Evolutionary conservation across 2,329 filamentous ascomycete species (phyloP), one percentile per base, ranked within the genome.

Genomic region (Tolypocladium album): DNA sequence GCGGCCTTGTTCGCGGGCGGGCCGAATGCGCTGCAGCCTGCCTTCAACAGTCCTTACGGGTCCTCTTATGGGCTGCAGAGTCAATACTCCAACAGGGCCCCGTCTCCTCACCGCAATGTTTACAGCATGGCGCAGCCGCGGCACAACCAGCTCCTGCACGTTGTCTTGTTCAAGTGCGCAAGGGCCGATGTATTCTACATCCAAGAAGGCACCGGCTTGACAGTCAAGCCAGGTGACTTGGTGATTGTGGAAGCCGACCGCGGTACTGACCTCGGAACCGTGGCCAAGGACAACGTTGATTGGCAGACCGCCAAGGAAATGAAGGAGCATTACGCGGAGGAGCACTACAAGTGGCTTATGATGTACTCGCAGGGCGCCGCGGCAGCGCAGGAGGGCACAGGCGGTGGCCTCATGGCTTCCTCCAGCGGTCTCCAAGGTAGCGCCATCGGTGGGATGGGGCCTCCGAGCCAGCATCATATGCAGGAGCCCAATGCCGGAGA

Each of bases 331-430:
- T 95, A 93, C 65, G 89, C 89, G 2, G 91, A 97, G 71, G 92
- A 97, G 71, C 94, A 99, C 72, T 97, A 96, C 76, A 92, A 92
- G 69, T 97, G 93, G 90, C 82, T 99, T 58, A 96, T 97, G 89
- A 94, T 97, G 89, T 99, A 97, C 73, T 96, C 92, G 1, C 88
- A 92, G 71, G 89, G 86, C 70, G 90, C 84, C 9, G 82, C 82
- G 42, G 82, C 80, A 27, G 82, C 80, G 27, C 80, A 86, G 60
- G 85, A 87, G 63, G 81, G 83, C 31, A 76, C 82, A 8, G 81
- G 82, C 42, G 81, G 82, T 58, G 85, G 87, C 36, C 78, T 87
- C 58, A 81, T 88, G 74, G 82, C 87, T 12, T 82, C 83, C 17
- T 78, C 87, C 17, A 86, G 82, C 66, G 82, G 84, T 55, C 76